Evolutionary conservation across 139 green algal species (phyloP).

Genomic region (Volvox reticuliferus): DNA sequence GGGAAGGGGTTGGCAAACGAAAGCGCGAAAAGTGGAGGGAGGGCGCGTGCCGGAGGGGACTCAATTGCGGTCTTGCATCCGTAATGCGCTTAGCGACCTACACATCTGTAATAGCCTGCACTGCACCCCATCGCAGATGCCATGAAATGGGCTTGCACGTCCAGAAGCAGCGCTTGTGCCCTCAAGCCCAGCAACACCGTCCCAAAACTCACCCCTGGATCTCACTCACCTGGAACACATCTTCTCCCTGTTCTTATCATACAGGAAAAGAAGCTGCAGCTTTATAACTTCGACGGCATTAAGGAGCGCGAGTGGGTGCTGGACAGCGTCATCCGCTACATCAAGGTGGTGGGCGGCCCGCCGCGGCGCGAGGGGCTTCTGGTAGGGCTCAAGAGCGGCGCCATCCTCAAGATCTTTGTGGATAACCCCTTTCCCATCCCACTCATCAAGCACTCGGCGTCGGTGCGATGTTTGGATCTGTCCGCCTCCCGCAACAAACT

Average conservation of each 20-base stretch:
- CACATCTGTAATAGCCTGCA: too few relatives aligned
- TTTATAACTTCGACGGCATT: constrained; percentile 83
- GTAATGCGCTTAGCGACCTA: too few relatives aligned
- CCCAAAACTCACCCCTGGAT: not conserved
- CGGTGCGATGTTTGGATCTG: constrained; percentile 74
- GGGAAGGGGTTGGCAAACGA: not conserved
- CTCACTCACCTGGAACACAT: too few relatives aligned
- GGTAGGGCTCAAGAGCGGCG: constrained; percentile 81
- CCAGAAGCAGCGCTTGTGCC: not conserved
- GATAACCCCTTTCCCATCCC: constrained; percentile 87
- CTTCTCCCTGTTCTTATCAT: not conserved
- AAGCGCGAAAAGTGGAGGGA: not conserved
- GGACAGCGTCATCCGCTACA: constrained; percentile 84
- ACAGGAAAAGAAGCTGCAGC: constrained; percentile 86
- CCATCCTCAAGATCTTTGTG: constrained; percentile 82
- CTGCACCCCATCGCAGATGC: too few relatives aligned
- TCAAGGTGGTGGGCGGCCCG: constrained; percentile 86
- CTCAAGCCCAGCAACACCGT: not conserved
- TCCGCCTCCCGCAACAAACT: constrained; percentile 72
- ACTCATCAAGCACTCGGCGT: constrained; percentile 78
- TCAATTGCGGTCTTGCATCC: too few relatives aligned
- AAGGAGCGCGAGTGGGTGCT: constrained; percentile 83
- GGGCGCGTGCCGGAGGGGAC: too few relatives aligned
- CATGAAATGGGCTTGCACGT: too few relatives aligned
- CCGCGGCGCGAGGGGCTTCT: constrained; percentile 78